Base-by-base conservation (phyloP, 2,329 filamentous ascomycete species). In the Whalleya microplaca region DNA sequence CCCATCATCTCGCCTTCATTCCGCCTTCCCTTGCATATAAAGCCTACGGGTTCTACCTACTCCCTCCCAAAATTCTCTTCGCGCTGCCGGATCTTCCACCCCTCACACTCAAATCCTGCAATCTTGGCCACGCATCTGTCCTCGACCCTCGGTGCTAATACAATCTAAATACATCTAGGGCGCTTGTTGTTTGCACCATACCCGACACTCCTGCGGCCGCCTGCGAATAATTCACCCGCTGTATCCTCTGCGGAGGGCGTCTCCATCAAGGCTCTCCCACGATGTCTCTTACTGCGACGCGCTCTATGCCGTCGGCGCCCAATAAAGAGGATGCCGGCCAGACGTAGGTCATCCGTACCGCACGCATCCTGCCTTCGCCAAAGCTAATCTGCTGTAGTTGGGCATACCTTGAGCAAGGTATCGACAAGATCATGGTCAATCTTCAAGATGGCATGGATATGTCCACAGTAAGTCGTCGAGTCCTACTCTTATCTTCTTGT, bases 371-470 rank as follows among this genome's bases (percentile, higher is more conserved):
- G 41, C 42, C 29, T 27, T 55, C 37, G 66, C 63, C 57, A 62
- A 55, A 29, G 66, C 66, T 64, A 51, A 62, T 52, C 21, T 23
- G 9, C 23, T 14, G 19, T 66, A 96, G 91, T 78, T 99, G 95
- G 95, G 80, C 82, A 56, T 98, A 96, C 74, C 82, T 99, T 50
- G 89, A 97, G 74, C 82, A 83, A 59, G 93, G 94, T 63, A 92
- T 99, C 65, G 87, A 92, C 64, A 91, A 89, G 72, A 96, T 99
- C 71, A 98, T 99, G 94, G 85, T 86, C 66, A 90, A 96, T 70
- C 82, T 98, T 23, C 90, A 94, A 69, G 89, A 92, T 64, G 95
- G 95, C 59, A 90, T 99, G 76, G 93, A 97, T 70, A 92, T 98
- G 87, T 86, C 89, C 67, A 94, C 91, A 66, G 87, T 90, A 79